Conservation (phyloP, 1,284 basidiomycete species). For the Amylostereum areolatum region DNA sequence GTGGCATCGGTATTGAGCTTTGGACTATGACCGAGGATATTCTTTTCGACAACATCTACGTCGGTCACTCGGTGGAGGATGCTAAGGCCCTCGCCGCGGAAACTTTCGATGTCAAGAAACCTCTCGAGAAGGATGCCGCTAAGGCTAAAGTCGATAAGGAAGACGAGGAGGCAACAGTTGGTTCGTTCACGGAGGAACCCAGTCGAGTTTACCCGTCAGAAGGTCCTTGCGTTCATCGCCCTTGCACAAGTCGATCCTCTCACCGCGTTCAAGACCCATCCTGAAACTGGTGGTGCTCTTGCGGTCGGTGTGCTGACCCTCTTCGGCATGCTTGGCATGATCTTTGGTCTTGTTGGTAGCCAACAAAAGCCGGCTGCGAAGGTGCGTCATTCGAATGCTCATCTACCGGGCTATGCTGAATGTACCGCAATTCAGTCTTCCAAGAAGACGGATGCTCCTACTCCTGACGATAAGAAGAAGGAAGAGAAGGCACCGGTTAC, state of each 20-base stretch:
- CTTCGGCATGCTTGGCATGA: slow-evolving; percentile 76
- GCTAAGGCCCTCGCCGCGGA: slow-evolving; percentile 78
- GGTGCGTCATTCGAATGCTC: slow-evolving; percentile 21
- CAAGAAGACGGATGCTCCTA: slow-evolving; percentile 69
- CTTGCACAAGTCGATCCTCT: slow-evolving; percentile 69
- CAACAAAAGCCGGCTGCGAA: slow-evolving; percentile 66
- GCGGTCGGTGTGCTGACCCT: slow-evolving; percentile 69
- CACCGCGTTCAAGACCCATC: slow-evolving; percentile 72
- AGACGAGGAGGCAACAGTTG: slow-evolving; percentile 36
- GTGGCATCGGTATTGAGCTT: slow-evolving; percentile 93
- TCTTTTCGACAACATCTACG: slow-evolving; percentile 91
- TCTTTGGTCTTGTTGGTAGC: slow-evolving; percentile 74
- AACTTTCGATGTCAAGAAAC: slow-evolving; percentile 82
- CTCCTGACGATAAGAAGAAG: slow-evolving; percentile 61
- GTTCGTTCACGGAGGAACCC: slow-evolving; percentile 64
- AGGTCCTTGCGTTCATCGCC: slow-evolving; percentile 70
- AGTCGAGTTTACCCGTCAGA: slow-evolving; percentile 71
- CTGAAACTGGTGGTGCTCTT: slow-evolving; percentile 79
- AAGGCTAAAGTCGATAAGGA: slow-evolving; percentile 52
- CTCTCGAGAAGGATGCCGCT: slow-evolving; percentile 51
- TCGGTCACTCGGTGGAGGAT: slow-evolving; percentile 82
- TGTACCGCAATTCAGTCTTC: slow-evolving; percentile 37
- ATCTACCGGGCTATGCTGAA: slow-evolving; percentile 1
- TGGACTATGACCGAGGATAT: slow-evolving; percentile 99
- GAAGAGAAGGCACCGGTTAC: slow-evolving; percentile 58